Conservation (phyloP, 805 yeast genomes). For the Priceomyces fermenticarens region DNA sequence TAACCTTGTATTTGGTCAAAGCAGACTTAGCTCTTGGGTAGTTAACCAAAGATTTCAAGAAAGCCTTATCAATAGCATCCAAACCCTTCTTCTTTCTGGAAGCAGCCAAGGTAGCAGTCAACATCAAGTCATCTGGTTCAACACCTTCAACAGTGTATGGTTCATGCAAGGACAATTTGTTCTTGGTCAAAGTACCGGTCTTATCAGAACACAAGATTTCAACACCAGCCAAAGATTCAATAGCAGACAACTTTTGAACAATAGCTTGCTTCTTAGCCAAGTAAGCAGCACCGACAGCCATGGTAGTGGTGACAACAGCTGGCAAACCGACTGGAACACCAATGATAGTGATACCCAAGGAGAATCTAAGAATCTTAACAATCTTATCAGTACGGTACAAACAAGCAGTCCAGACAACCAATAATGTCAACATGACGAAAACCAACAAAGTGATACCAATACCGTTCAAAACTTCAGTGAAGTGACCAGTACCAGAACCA, state of each 20-base stretch:
- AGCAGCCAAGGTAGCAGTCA: slow-evolving; percentile 97
- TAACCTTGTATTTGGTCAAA: slow-evolving; percentile 88
- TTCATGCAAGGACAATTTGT: slow-evolving; percentile 92
- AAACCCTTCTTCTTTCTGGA: slow-evolving; percentile 97
- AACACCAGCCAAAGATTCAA: slow-evolving; percentile 96
- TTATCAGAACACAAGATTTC: slow-evolving; percentile 97
- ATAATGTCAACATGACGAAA: slow-evolving; percentile 80
- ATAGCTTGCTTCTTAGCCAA: slow-evolving; percentile 95
- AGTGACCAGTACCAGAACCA: slow-evolving; percentile 89
- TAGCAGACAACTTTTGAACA: slow-evolving; percentile 94
- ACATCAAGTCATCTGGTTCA: slow-evolving; percentile 92
- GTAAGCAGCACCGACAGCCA: slow-evolving; percentile 99
- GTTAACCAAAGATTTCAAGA: slow-evolving; percentile 80
- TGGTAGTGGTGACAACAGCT: slow-evolving; percentile 96
- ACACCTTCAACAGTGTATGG: slow-evolving; percentile 98
- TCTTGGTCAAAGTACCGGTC: slow-evolving; percentile 97
- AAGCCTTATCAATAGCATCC: slow-evolving; percentile 96
- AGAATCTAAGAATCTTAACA: slow-evolving; percentile 85
- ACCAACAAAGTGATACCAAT: slow-evolving; percentile 91
- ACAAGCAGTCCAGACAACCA: slow-evolving; percentile 88
- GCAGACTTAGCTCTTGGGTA: slow-evolving; percentile 94
- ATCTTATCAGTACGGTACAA: slow-evolving; percentile 90
- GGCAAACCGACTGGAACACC: slow-evolving; percentile 99
- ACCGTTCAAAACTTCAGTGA: slow-evolving; percentile 96
- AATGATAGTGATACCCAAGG: slow-evolving; percentile 91